Evolutionary conservation across 2,329 filamentous ascomycete genomes (phyloP).

Genomic region (Pyricularia grisea): DNA sequence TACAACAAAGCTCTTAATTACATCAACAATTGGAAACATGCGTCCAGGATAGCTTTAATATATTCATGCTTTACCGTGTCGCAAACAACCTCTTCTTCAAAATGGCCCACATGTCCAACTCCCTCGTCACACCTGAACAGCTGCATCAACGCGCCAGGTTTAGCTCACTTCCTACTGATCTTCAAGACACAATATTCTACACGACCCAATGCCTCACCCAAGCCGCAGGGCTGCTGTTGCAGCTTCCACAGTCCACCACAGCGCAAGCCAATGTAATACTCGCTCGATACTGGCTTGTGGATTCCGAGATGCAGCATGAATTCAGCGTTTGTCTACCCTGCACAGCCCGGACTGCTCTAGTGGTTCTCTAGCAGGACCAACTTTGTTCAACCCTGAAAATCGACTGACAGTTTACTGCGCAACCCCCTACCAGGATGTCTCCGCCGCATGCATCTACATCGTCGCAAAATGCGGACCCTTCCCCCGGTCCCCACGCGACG

Average conservation of each 20-base stretch:
- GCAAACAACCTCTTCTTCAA: constrained; percentile 15
- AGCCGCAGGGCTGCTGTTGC: constrained; percentile 69
- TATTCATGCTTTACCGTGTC: not conserved
- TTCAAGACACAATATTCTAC: constrained; percentile 65
- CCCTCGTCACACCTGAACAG: constrained; percentile 63
- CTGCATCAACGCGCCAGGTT: constrained; percentile 47
- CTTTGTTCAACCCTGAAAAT: not conserved
- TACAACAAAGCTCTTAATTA: not conserved
- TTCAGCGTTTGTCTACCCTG: constrained; percentile 39
- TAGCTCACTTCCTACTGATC: constrained; percentile 52
- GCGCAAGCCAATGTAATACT: constrained; percentile 78
- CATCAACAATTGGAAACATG: not conserved
- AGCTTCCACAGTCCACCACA: constrained; percentile 76
- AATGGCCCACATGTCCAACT: constrained; percentile 59
- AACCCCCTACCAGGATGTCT: constrained; percentile 53
- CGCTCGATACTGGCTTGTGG: constrained; percentile 67
- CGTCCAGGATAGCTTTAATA: not conserved
- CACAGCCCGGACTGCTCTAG: not conserved
- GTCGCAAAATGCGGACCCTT: constrained; percentile 72
- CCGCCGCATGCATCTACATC: constrained; percentile 73
- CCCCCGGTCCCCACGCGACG: constrained; percentile 66
- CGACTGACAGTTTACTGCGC: constrained; percentile 6
- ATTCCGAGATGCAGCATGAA: constrained; percentile 45
- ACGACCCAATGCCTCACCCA: constrained; percentile 66
- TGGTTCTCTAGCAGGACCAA: not conserved